phyloP scores from a whole-genome alignment of 805 yeast genomes.

The Candida fluviatilis region DNA sequence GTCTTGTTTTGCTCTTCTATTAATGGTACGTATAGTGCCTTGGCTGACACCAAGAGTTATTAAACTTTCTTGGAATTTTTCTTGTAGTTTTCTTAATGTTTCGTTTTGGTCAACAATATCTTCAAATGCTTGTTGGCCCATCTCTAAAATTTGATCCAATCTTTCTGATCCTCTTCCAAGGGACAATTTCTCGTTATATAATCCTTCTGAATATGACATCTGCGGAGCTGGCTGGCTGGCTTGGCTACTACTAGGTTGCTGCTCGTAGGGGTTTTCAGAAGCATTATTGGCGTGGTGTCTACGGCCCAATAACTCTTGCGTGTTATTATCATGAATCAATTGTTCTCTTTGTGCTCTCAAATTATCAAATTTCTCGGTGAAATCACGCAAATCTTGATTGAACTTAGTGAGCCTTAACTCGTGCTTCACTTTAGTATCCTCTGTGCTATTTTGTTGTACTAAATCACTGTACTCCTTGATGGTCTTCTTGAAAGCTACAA shows the following conservation, averaged over 20 bases:
- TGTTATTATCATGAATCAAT: constrained; percentile 40
- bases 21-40: constrained; percentile 75
- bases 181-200: constrained; percentile 62
- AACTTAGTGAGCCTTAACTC: constrained; percentile 53
- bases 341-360: constrained; percentile 56
- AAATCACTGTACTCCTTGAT: constrained; percentile 63
- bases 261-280: constrained; percentile 51
- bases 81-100: constrained; percentile 57
- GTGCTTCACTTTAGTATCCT: constrained; percentile 55
- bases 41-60: constrained; percentile 82
- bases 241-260: constrained; percentile 17
- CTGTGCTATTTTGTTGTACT: constrained; percentile 53
- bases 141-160: constrained; percentile 83
- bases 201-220: constrained; percentile 53
- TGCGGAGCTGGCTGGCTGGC: constrained; percentile 17
- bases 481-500: constrained; percentile 72
- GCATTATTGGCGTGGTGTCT: constrained; percentile 26
- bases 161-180: constrained; percentile 71
- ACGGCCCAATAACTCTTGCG: constrained; percentile 55
- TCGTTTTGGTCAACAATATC: constrained; percentile 85
- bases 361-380: constrained; percentile 47
- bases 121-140: constrained; percentile 82
- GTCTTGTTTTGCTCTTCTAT: constrained; percentile 79
- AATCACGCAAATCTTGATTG: constrained; percentile 42
- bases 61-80: constrained; percentile 61